Conservation (phyloP, 2,329 filamentous ascomycete genomes). For the Monosporascus sp. region DNA sequence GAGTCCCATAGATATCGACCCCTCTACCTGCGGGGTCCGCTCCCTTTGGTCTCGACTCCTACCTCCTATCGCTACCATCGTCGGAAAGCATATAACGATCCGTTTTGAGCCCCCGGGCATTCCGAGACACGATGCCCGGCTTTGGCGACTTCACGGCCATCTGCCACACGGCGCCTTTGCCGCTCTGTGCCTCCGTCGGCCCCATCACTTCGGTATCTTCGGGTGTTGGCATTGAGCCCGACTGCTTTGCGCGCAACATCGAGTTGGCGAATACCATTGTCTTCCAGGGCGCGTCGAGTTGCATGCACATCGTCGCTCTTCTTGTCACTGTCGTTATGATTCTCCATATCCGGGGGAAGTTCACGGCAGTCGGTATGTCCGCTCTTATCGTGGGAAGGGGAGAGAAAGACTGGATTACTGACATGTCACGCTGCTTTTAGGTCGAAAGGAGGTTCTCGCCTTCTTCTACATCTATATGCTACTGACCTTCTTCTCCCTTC, state of each 20-base stretch:
- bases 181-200: constrained; percentile 82
- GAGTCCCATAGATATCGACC: too few relatives aligned
- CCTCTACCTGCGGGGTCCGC: not conserved
- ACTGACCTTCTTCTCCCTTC: constrained; percentile 79
- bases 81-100: not conserved
- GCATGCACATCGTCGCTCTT: constrained; percentile 86
- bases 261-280: constrained; percentile 98
- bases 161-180: constrained; percentile 79
- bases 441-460: constrained; percentile 66
- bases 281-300: constrained; percentile 85
- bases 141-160: constrained; percentile 89
- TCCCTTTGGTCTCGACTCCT: not conserved
- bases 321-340: constrained; percentile 97
- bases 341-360: constrained; percentile 92
- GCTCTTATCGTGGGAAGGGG: not conserved
- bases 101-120: not conserved
- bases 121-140: constrained; percentile 55
- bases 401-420: constrained; percentile 2
- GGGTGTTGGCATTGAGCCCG: constrained; percentile 74
- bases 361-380: constrained; percentile 85
- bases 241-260: constrained; percentile 91
- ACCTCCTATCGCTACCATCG: not conserved
- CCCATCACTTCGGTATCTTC: constrained; percentile 62
- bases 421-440: constrained; percentile 27
- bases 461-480: constrained; percentile 98